Base-by-base conservation (phyloP, 2,329 filamentous ascomycete genomes). In the Aureobasidium zeae region DNA sequence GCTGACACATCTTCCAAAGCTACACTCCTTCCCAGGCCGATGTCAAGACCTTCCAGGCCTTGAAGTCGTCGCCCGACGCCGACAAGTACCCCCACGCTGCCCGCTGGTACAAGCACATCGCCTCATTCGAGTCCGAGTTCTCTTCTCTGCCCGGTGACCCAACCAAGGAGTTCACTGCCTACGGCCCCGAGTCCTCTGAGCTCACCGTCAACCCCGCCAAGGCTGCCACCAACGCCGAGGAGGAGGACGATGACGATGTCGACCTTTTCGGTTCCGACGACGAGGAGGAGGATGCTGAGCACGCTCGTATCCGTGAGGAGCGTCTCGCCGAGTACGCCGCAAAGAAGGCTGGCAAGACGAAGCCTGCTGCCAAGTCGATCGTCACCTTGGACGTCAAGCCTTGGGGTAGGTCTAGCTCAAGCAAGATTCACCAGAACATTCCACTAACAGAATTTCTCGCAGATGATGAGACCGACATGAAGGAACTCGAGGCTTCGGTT, bases 31-130 rank as follows among this genome's bases (percentile, higher is more conserved):
- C 86, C 59, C 91, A 98, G 76, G 91, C 91, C 70, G 91, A 98
- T 74, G 89, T 93, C 61, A 84, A 83, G 68, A 79, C 79, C 72
- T 96, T 84, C 84, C 94, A 96, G 79, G 84, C 84, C 61, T 68
- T 95, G 65, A 80, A 74, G 62, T 69, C 74, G 57, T 69, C 78
- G 49, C 91, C 91, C 58, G 79, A 83, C 56, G 77, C 83, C 60
- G 73, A 75, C 67, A 94, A 94, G 75, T 94, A 83, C 80, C 87
- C 89, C 61, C 76, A 94, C 73, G 87, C 83, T 62, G 86, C 86
- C 63, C 83, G 91, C 69, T 98, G 91, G 91, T 95, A 94, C 81
- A 94, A 93, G 79, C 89, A 98, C 79, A 86, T 95, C 64, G 79
- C 84, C 66, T 83, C 84, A 58, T 94, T 85, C 73, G 81, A 93